Base-by-base conservation (phyloP, 371 early-diverging fungal genomes). In the Chytridium lagenaria region DNA sequence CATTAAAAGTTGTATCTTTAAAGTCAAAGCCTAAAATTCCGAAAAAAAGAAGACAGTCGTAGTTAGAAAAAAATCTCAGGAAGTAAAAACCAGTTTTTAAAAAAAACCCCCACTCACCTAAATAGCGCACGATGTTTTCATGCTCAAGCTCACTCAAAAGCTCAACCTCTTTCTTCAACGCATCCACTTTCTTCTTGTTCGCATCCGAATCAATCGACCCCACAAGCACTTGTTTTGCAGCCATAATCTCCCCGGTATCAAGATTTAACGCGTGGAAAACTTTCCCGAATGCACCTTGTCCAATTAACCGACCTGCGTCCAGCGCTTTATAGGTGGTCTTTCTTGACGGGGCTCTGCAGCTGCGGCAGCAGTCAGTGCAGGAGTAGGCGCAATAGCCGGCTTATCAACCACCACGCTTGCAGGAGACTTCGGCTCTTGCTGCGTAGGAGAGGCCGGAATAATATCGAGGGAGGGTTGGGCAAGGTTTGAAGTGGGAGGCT, bases 201-300 rank as follows among this genome's bases (percentile, higher is more conserved):
- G 72, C 66, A 23, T 44, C 38, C 15, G 22, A 22, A 7, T 57
- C 57, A 22, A 36, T 34, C 36, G 67, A 67, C 2, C 75, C 78
- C 36, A 83, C 49, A 50, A 74, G 67, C 23, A 98, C 95, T 72
- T 94, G 94, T 82, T 99, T 99, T 23, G 98, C 94, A 0, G 99
- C 99, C 80, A 98, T 92, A 71, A 95, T 86, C 68, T 95, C 94
- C 26, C 93, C 90, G 0, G 91, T 92, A 0, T 85, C 90, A n/a
- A 89, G 78, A 77, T 94, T 93, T 65, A 93, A 84, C 0, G 92
- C 98, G 74, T 90, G 88, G 74, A 91, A 95, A 28, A 99, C 99
- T 59, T 91, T 89, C 0, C 98, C 98, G 78, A 95, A 99, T 3
- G 95, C 93, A 0, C 99, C 99, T 76, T 93, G 91, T 19, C 99